phyloP scores from a whole-genome alignment of 2,329 filamentous ascomycete species.

The Claviceps maximensis region DNA sequence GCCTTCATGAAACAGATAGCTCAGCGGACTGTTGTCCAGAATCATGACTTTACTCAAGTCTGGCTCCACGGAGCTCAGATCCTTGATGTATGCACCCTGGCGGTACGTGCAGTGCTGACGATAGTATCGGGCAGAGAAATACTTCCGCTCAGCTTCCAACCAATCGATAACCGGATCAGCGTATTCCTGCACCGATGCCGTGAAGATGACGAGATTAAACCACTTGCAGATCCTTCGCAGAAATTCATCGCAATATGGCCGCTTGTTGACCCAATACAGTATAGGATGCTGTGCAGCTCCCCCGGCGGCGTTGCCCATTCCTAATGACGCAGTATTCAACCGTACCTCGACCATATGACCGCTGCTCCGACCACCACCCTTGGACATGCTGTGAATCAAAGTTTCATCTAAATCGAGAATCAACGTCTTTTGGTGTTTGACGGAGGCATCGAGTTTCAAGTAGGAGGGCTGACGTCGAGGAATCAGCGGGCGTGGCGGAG shows the following conservation, averaged over 20 bases:
- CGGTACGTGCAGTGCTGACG: conserved; percentile 93
- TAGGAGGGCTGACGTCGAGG: conserved; percentile 85
- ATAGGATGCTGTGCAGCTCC: conserved; percentile 75
- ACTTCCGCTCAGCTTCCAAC: conserved; percentile 93
- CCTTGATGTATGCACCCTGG: conserved; percentile 96
- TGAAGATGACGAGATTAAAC: conserved; percentile 96
- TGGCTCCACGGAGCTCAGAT: conserved; percentile 88
- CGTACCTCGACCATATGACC: conserved; percentile 99
- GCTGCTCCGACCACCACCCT: conserved; percentile 70
- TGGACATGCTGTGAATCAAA: conserved; percentile 93
- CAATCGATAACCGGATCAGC: conserved; percentile 98
- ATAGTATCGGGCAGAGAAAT: conserved; percentile 88
- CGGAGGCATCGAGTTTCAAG: conserved; percentile 44
- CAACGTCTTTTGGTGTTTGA: conserved; percentile 71
- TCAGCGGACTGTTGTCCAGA: conserved; percentile 93
- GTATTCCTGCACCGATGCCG: conserved; percentile 95
- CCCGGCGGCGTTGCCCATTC: conserved; percentile 50
- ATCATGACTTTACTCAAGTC: conserved; percentile 98
- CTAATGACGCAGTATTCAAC: conserved; percentile 58
- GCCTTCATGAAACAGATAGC: conserved; percentile 98
- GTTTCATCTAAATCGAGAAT: conserved; percentile 96
- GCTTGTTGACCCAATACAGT: conserved; percentile 96
- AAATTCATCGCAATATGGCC: conserved; percentile 94
- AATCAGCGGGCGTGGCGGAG: conserved; percentile 79
- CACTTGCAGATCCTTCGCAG: conserved; percentile 85